A percentile compares a stretch with the other conserved stretches of the same genome.
Evolutionary conservation across 2,329 filamentous ascomycete species (phyloP).

Genomic region (Fusarium heterosporum): DNA sequence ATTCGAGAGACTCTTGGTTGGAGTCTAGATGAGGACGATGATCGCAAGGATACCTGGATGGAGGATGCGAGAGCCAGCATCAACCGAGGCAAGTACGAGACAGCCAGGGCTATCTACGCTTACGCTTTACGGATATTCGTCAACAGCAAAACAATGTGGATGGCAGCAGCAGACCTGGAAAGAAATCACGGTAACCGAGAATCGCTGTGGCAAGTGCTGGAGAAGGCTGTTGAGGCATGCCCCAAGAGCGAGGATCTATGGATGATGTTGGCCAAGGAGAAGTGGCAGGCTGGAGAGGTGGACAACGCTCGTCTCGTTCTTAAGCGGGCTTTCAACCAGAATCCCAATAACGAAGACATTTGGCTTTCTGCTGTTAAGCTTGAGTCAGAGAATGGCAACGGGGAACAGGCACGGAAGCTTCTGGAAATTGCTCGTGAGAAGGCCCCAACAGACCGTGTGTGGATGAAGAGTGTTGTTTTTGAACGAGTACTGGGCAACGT

Average conservation of each 20-base stretch:
- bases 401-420: slow-evolving; percentile 83
- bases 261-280: slow-evolving; percentile 96
- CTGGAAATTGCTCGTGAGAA: slow-evolving; percentile 85
- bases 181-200: slow-evolving; percentile 88
- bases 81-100: slow-evolving; percentile 84
- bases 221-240: slow-evolving; percentile 93
- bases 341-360: slow-evolving; percentile 97
- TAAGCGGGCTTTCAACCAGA: slow-evolving; percentile 90
- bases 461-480: slow-evolving; percentile 95
- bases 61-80: slow-evolving; percentile 90
- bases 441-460: slow-evolving; percentile 94
- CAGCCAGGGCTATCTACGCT: slow-evolving; percentile 91
- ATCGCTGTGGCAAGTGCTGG: slow-evolving; percentile 83
- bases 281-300: slow-evolving; percentile 88
- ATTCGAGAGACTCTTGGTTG: slow-evolving; percentile 93
- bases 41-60: slow-evolving; percentile 95
- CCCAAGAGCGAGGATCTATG: slow-evolving; percentile 91
- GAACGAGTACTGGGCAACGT: slow-evolving; percentile 85
- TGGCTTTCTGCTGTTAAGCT: slow-evolving; percentile 97
- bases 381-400: slow-evolving; percentile 88
- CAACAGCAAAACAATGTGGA: slow-evolving; percentile 88
- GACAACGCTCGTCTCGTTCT: slow-evolving; percentile 88
- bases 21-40: slow-evolving; percentile 94
- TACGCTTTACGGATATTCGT: slow-evolving; percentile 91
- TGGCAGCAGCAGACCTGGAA: slow-evolving; percentile 90